Conservation (phyloP, 2,329 filamentous ascomycete genomes). For the Leptographium radiaticola region DNA sequence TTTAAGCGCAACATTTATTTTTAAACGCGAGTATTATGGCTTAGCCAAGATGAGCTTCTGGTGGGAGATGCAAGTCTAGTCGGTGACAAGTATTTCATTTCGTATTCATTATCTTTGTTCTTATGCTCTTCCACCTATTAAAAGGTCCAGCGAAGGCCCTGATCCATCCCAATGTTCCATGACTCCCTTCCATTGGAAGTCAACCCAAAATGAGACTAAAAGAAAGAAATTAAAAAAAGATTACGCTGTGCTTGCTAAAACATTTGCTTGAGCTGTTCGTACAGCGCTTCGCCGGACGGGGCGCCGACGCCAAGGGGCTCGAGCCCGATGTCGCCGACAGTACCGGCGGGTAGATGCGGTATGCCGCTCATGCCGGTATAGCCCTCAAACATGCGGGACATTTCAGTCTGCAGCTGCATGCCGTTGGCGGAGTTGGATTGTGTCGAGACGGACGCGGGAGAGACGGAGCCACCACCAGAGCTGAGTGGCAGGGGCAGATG, state of each 20-base stretch:
- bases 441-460: neutral
- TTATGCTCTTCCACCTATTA: too few relatives aligned
- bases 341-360: neutral
- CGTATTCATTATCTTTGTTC: too few relatives aligned
- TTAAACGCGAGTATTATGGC: too few relatives aligned
- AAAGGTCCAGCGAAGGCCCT: too few relatives aligned
- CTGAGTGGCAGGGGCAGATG: neutral
- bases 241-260: neutral
- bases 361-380: constrained; percentile 17
- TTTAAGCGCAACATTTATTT: too few relatives aligned
- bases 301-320: neutral
- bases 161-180: too few relatives aligned
- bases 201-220: neutral
- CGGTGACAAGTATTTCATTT: too few relatives aligned
- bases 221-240: neutral
- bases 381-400: constrained; percentile 34
- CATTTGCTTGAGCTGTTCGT: constrained; percentile 7
- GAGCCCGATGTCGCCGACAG: neutral
- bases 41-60: too few relatives aligned
- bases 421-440: constrained; percentile 24
- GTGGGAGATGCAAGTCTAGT: too few relatives aligned
- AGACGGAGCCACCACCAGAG: too few relatives aligned
- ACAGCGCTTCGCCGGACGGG: neutral
- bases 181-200: too few relatives aligned
- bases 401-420: constrained; percentile 36